Evolutionary conservation across 2,329 filamentous ascomycete species (phyloP).

Genomic region (Dactylellina haptotyla): DNA sequence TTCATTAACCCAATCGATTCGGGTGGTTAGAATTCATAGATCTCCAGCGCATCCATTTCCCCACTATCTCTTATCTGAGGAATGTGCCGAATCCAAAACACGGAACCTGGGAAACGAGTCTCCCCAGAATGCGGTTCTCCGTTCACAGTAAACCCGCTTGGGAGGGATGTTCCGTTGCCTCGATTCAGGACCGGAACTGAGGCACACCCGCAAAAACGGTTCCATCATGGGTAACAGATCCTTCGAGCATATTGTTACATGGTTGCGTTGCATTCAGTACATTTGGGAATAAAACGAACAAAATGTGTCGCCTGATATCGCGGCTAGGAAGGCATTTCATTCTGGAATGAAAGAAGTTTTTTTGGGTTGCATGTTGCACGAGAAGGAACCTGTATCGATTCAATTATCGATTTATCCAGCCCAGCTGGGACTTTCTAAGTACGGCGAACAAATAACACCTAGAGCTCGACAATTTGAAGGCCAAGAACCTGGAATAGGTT

Average conservation of each 20-base stretch:
- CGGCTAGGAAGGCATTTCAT: not conserved
- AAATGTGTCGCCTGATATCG: not conserved
- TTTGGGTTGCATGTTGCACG: slow-evolving; percentile 41
- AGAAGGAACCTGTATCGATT: slow-evolving; percentile 5
- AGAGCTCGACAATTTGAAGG: no score
- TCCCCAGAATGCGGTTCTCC: slow-evolving; percentile 23
- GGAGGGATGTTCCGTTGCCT: slow-evolving; percentile 9
- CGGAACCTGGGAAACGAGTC: slow-evolving; percentile 17
- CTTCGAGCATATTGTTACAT: slow-evolving; percentile 16
- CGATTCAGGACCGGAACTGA: not conserved
- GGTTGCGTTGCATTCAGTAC: slow-evolving; percentile 43
- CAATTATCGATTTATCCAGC: no score
- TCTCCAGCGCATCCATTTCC: slow-evolving; percentile 20
- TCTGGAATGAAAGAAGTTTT: slow-evolving; percentile 25
- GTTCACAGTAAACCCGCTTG: slow-evolving; percentile 18
- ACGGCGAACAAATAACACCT: no score
- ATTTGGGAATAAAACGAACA: not conserved
- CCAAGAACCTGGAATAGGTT: no score
- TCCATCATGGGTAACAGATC: not conserved
- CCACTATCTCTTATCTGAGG: slow-evolving; percentile 34
- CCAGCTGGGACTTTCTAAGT: no score
- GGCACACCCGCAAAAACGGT: not conserved
- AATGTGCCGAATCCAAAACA: slow-evolving; percentile 38
- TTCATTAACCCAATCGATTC: slow-evolving; percentile 12
- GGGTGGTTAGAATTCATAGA: not conserved